These are phyloP conservation scores for Termitomyces sp. DNA, from an alignment of 768 basidiomycete genomes.

Conservation along the genomic window DNA sequence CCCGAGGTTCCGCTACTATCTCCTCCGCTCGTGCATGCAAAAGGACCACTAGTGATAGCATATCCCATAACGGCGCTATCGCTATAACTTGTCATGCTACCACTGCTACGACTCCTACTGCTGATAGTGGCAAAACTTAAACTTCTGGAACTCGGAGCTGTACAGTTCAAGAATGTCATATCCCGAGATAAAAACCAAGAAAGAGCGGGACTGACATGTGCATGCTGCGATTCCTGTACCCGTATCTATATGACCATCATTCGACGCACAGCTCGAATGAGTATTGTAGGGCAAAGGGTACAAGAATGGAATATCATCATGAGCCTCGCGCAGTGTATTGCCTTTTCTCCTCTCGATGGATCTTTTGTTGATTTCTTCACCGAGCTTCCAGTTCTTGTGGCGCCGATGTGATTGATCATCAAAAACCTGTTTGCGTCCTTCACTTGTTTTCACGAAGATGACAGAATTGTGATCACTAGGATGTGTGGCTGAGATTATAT, in stretches of 20 bases:
- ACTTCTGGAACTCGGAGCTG: not conserved
- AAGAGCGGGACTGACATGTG: not conserved
- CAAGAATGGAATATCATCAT: not conserved
- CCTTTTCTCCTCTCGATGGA: not conserved
- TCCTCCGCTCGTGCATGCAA: not conserved
- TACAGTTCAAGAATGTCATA: not conserved
- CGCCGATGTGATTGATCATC: not conserved
- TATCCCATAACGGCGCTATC: not conserved
- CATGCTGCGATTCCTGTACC: not conserved
- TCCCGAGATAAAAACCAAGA: not conserved
- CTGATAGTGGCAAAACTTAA: not conserved
- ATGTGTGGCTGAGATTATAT: slow-evolving; percentile 45
- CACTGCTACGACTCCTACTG: not conserved
- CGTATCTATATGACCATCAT: not conserved
- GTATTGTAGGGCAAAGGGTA: not conserved
- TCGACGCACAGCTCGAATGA: not conserved
- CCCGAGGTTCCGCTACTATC: not conserved
- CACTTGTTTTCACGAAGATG: not conserved
- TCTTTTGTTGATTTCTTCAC: not conserved
- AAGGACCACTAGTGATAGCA: not conserved
- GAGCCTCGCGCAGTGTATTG: not conserved
- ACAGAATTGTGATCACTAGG: slow-evolving; percentile 50
- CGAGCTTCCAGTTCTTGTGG: not conserved
- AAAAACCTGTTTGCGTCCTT: not conserved
- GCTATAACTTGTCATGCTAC: not conserved